phyloP scores from a whole-genome alignment of 345 rosid species.

The Citrus cavaleriei region DNA sequence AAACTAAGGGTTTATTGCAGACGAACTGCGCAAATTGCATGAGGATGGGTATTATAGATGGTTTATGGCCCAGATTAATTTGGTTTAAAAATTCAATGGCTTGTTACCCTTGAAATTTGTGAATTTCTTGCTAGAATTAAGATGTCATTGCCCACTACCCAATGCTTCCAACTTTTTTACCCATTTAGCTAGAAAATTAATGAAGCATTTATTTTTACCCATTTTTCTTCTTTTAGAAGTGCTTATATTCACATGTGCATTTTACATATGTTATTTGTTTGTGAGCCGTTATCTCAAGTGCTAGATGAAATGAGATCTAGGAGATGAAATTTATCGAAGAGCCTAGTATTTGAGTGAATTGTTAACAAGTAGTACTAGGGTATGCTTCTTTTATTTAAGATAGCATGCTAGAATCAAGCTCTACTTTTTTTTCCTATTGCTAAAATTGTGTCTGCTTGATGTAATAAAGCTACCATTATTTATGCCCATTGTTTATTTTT shows the following conservation, averaged over 20 bases:
- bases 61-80: background rate
- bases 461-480: conserved; percentile 1
- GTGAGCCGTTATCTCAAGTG: background rate
- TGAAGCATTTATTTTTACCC: too few relatives aligned
- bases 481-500: background rate
- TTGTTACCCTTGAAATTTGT: too few relatives aligned
- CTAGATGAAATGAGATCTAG: too few relatives aligned
- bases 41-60: conserved; percentile 21
- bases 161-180: too few relatives aligned
- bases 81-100: too few relatives aligned
- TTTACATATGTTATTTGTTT: too few relatives aligned
- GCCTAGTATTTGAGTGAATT: background rate
- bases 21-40: conserved; percentile 7
- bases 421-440: too few relatives aligned
- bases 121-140: too few relatives aligned
- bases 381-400: background rate
- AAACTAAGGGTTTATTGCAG: conserved; percentile 15
- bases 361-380: background rate
- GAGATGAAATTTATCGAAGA: background rate
- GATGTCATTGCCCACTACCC: too few relatives aligned
- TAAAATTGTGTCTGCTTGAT: background rate
- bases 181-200: too few relatives aligned
- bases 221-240: too few relatives aligned
- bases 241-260: too few relatives aligned
- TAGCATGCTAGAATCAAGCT: background rate